Percentiles rank a stretch among this genome's conserved stretches.
phyloP scores from a whole-genome alignment of 2,329 filamentous ascomycete genomes.

The Trichoderma hamatum region DNA sequence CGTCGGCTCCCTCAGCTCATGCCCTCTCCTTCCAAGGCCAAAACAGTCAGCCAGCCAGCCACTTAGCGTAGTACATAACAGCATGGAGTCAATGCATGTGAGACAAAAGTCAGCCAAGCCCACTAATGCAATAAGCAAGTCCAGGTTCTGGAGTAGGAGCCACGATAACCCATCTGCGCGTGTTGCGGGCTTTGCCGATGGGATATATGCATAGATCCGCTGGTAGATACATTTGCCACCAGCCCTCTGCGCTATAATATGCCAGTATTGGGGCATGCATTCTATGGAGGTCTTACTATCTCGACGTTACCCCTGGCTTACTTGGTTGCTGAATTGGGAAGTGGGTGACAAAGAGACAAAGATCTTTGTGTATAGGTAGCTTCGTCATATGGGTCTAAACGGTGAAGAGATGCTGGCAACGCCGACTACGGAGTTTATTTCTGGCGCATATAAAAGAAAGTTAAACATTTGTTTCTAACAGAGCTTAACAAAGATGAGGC shows the following conservation, averaged over 20 bases:
- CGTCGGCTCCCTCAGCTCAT: background rate
- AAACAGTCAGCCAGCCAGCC: constrained; percentile 6
- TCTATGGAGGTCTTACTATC: constrained; percentile 14
- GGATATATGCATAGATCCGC: background rate
- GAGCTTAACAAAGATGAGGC: background rate
- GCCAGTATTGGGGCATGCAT: background rate
- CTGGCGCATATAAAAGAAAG: background rate
- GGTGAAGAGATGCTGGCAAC: background rate
- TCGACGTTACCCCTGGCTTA: background rate
- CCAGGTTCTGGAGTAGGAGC: constrained; percentile 8
- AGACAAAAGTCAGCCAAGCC: constrained; percentile 11
- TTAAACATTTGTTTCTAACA: background rate
- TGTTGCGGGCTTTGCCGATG: background rate
- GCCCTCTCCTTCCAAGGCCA: constrained; percentile 1
- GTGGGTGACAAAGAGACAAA: background rate
- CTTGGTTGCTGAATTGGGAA: background rate
- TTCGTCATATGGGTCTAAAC: background rate
- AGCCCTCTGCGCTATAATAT: background rate
- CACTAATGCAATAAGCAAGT: constrained; percentile 18
- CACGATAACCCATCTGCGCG: background rate
- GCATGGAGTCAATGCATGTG: constrained; percentile 1
- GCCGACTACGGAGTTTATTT: background rate
- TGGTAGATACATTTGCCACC: background rate
- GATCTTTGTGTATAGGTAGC: background rate
- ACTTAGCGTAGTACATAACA: background rate